These are phyloP conservation scores for Starmerella powellii DNA, from an alignment of 805 yeast genomes.

Conservation along the genomic window DNA sequence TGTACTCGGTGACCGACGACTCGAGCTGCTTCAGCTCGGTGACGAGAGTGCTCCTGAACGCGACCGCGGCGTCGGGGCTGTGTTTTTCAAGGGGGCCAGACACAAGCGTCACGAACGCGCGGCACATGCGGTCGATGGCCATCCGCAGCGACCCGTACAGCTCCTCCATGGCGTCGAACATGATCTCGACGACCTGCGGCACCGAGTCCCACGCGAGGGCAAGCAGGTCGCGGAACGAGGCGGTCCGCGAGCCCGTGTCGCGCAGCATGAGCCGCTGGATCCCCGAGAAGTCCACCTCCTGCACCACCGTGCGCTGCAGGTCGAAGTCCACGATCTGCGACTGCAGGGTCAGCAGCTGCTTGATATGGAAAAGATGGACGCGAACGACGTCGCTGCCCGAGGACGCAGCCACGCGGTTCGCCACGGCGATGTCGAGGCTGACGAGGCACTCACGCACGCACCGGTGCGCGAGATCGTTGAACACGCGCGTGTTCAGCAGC, in stretches of 20 bases:
- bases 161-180: conserved; percentile 68
- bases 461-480: conserved; percentile 81
- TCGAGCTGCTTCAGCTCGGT: conserved; percentile 37
- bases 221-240: conserved; percentile 28
- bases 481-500: conserved; percentile 57
- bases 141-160: conserved; percentile 61
- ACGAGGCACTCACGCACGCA: conserved; percentile 69
- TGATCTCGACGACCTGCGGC: conserved; percentile 68
- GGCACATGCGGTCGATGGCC: conserved; percentile 34
- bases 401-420: conserved; percentile 6
- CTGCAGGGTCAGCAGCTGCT: conserved; percentile 57
- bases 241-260: conserved; percentile 17
- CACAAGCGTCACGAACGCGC: conserved; percentile 3
- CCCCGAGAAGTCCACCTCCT: conserved; percentile 73
- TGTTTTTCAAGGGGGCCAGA: conserved; percentile 32
- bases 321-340: conserved; percentile 65
- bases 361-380: conserved; percentile 54
- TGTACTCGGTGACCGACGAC: conserved; percentile 62
- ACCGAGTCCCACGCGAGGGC: conserved; percentile 55
- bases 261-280: conserved; percentile 38
- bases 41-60: conserved; percentile 40
- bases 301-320: conserved; percentile 56
- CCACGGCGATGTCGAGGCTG: conserved; percentile 29
- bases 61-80: conserved; percentile 1
- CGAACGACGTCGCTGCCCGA: conserved; percentile 32